Conservation (phyloP, 164 flowering plant genomes). For the Macadamia integrifolia region DNA sequence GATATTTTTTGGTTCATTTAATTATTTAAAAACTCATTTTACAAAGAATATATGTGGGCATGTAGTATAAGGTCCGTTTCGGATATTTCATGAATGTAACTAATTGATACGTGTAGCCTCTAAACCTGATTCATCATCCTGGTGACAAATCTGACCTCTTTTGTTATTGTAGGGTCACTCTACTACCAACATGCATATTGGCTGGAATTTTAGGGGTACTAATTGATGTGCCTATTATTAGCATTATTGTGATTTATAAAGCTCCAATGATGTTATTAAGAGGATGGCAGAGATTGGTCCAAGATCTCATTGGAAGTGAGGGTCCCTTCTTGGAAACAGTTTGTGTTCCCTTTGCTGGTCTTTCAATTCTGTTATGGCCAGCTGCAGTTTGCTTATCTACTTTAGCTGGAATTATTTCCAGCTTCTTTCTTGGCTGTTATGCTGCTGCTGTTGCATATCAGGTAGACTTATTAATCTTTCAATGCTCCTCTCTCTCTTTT, state of each 20-base stretch:
- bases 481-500: neutral
- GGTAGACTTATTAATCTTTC: constrained; percentile 19
- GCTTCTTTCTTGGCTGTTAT: constrained; percentile 29
- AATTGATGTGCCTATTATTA: constrained; percentile 30
- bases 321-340: constrained; percentile 39
- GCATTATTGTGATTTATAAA: constrained; percentile 27
- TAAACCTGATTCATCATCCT: neutral
- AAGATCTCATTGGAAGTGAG: constrained; percentile 37
- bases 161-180: constrained; percentile 24
- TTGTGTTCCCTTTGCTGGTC: constrained; percentile 43
- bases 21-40: too few species aligned
- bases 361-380: constrained; percentile 36
- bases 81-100: neutral
- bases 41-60: too few species aligned
- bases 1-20: neutral
- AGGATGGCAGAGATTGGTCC: constrained; percentile 31
- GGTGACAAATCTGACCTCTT: neutral
- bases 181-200: constrained; percentile 34
- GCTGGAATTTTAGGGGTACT: constrained; percentile 24
- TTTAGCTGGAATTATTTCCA: constrained; percentile 21
- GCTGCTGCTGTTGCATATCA: constrained; percentile 37
- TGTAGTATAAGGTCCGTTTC: neutral
- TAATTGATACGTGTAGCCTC: neutral
- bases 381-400: constrained; percentile 20
- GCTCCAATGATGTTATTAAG: constrained; percentile 33